Evolutionary conservation across 2,329 filamentous ascomycete species (phyloP).

Genomic region (Aureobasidium sp.): DNA sequence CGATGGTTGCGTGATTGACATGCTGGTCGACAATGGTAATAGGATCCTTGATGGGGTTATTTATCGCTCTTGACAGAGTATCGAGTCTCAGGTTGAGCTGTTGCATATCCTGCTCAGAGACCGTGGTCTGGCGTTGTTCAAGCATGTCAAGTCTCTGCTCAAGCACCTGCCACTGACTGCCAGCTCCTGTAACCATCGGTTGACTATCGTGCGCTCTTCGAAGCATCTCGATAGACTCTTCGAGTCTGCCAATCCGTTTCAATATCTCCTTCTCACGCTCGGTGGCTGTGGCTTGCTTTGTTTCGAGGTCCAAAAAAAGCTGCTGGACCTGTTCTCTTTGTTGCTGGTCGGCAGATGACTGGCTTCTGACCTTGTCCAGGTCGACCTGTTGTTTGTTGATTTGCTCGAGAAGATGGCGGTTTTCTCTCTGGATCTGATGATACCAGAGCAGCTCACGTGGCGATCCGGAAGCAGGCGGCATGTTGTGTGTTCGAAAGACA

Average conservation of each 20-base stretch:
- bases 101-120: background rate
- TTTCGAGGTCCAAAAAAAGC: background rate
- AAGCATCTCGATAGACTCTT: background rate
- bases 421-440: conserved; percentile 6
- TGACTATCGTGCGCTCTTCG: background rate
- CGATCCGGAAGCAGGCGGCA: background rate
- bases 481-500: background rate
- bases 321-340: background rate
- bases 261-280: conserved; percentile 11
- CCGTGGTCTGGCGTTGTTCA: background rate
- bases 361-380: background rate
- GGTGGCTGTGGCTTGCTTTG: background rate
- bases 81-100: background rate
- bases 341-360: background rate
- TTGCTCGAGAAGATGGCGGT: background rate
- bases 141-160: conserved; percentile 3
- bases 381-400: background rate
- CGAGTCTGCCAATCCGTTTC: background rate
- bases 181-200: background rate
- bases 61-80: background rate
- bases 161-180: background rate
- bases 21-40: background rate
- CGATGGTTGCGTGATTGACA: background rate
- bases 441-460: conserved; percentile 12
- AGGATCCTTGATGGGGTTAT: background rate